A percentile compares a stretch with the other conserved stretches of the same genome.
Evolutionary conservation across 1,284 basidiomycete species (phyloP).

Genomic region (Malassezia vespertilionis): DNA sequence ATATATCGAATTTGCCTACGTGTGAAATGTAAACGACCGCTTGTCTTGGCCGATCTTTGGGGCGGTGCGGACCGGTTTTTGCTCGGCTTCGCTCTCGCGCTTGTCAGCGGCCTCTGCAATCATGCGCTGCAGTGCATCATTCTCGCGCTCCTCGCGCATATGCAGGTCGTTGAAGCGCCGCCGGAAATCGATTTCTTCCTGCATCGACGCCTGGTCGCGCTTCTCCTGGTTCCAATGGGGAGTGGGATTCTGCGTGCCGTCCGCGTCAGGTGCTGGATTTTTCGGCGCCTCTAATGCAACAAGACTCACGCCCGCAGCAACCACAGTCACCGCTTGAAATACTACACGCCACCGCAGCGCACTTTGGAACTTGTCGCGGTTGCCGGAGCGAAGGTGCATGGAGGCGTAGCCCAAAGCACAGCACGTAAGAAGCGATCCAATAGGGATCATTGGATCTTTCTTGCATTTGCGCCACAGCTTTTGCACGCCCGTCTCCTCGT

Average conservation of each 20-base stretch:
- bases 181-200: constrained; percentile 5
- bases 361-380: constrained; percentile 37
- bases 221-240: constrained; percentile 15
- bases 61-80: neutral
- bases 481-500: constrained; percentile 10
- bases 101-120: constrained; percentile 2
- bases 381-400: constrained; percentile 36
- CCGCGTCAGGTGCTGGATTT: constrained; percentile 21
- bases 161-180: constrained; percentile 8
- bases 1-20: neutral
- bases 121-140: constrained; percentile 10
- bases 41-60: too few relatives aligned
- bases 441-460: constrained; percentile 42
- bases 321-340: constrained; percentile 43
- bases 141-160: constrained; percentile 10
- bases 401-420: constrained; percentile 39
- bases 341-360: constrained; percentile 44
- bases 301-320: constrained; percentile 34
- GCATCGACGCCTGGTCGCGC: neutral
- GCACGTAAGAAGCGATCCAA: constrained; percentile 39
- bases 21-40: neutral
- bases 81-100: neutral
- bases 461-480: constrained; percentile 42
- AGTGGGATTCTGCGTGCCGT: constrained; percentile 5
- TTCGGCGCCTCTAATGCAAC: constrained; percentile 28